phyloP scores from a whole-genome alignment of 2,329 filamentous ascomycete genomes.

The Rutstroemia sp. region DNA sequence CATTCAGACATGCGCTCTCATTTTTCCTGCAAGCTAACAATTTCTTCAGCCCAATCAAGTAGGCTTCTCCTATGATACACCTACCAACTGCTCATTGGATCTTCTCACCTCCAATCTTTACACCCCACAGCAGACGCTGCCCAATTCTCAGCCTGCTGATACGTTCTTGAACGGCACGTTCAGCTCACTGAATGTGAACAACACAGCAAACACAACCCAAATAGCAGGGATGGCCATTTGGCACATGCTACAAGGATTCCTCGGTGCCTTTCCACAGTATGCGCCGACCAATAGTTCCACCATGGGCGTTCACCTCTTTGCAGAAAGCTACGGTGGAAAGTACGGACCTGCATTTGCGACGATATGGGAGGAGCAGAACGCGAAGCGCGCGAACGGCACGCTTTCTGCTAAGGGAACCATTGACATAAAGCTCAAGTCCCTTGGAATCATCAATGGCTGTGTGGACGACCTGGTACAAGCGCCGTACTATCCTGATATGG shows the following conservation, averaged over 20 bases:
- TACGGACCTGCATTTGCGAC: conserved; percentile 61
- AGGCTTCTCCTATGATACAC: conserved; percentile 59
- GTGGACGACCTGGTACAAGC: conserved; percentile 58
- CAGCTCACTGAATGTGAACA: conserved; percentile 41
- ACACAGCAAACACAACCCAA: conserved; percentile 40
- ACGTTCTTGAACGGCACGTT: conserved; percentile 58
- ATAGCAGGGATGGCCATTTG: conserved; percentile 49
- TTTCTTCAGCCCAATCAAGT: conserved; percentile 59
- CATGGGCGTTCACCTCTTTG: conserved; percentile 56
- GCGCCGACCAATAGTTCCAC: conserved; percentile 44
- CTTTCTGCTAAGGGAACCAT: conserved; percentile 44
- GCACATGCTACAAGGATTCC: conserved; percentile 53
- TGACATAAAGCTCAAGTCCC: conserved; percentile 51
- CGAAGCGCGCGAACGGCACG: conserved; percentile 42
- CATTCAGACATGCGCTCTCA: background rate
- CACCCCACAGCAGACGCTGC: conserved; percentile 32
- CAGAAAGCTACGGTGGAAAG: conserved; percentile 63
- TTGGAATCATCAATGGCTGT: conserved; percentile 67
- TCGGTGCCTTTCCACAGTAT: conserved; percentile 50
- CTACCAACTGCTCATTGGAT: conserved; percentile 52
- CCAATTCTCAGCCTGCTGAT: conserved; percentile 24
- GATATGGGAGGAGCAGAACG: conserved; percentile 55
- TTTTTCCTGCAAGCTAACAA: conserved; percentile 18
- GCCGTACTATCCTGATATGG: conserved; percentile 49
- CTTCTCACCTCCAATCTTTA: conserved; percentile 36